A percentile compares a stretch with the other conserved stretches of the same genome.
Evolutionary conservation across 129 eudicot genomes (phyloP).

Genomic region (Artemisia tridentata): DNA sequence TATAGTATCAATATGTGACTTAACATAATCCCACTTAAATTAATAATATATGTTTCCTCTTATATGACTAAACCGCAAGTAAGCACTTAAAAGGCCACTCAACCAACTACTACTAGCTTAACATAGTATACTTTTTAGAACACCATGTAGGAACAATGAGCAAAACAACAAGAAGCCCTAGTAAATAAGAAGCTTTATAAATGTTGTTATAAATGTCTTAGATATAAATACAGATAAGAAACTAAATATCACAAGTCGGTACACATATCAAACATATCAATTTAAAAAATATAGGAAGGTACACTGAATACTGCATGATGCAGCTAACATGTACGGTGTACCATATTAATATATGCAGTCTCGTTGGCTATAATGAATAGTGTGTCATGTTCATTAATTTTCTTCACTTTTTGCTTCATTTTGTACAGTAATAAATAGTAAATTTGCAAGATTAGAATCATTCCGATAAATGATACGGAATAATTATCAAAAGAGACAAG

Average conservation of each 20-base stretch:
- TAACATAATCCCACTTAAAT: background rate
- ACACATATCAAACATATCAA: no score
- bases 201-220: background rate
- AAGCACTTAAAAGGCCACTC: background rate
- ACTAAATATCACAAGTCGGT: no score
- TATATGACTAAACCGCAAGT: background rate
- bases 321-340: background rate
- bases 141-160: background rate
- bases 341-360: background rate
- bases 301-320: background rate
- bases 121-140: background rate
- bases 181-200: background rate
- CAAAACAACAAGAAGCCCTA: background rate
- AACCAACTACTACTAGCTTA: background rate
- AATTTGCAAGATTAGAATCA: background rate
- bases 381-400: constrained; percentile 10
- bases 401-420: background rate
- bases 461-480: background rate
- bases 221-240: no score
- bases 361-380: background rate
- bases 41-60: background rate
- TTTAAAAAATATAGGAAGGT: no score
- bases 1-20: background rate
- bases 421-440: constrained; percentile 3
- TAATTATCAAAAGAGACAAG: background rate